phyloP scores from a whole-genome alignment of 108 stramenopile genomes.

The Parmales sp. region DNA sequence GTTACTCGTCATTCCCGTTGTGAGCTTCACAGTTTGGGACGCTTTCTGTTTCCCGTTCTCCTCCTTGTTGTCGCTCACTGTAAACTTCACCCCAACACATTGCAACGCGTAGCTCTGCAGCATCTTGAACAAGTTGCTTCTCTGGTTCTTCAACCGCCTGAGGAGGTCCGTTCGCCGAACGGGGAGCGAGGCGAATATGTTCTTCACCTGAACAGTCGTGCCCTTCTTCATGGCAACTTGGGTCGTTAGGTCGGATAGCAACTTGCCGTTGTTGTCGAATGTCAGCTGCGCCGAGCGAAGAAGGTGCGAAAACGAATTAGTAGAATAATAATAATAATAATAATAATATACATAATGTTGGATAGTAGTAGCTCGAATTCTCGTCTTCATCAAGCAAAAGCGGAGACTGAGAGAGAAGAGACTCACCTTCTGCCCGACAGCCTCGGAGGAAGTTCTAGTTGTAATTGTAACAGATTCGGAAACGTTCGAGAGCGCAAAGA shows the following conservation, averaged over 20 bases:
- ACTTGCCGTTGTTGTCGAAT: constrained; percentile 41
- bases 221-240: constrained; percentile 29
- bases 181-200: constrained; percentile 64
- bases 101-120: constrained; percentile 72
- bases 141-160: constrained; percentile 54
- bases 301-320: background rate
- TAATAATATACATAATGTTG: background rate
- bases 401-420: too few species aligned
- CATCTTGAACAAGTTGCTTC: constrained; percentile 49
- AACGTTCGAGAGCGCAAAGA: constrained; percentile 64
- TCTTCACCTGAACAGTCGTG: constrained; percentile 69
- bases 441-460: constrained; percentile 49
- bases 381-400: too few species aligned
- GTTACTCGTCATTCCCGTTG: constrained; percentile 32
- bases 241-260: constrained; percentile 17
- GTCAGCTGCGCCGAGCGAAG: constrained; percentile 28
- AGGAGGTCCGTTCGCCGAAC: constrained; percentile 63
- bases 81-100: constrained; percentile 52
- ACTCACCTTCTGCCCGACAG: background rate
- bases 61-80: constrained; percentile 45
- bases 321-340: background rate
- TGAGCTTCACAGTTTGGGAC: constrained; percentile 35
- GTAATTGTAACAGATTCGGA: constrained; percentile 47
- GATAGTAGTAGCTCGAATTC: background rate
- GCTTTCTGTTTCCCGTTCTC: constrained; percentile 6